Evolutionary conservation across 2,329 filamentous ascomycete species (phyloP).

Genomic region (Fusarium proliferatum): DNA sequence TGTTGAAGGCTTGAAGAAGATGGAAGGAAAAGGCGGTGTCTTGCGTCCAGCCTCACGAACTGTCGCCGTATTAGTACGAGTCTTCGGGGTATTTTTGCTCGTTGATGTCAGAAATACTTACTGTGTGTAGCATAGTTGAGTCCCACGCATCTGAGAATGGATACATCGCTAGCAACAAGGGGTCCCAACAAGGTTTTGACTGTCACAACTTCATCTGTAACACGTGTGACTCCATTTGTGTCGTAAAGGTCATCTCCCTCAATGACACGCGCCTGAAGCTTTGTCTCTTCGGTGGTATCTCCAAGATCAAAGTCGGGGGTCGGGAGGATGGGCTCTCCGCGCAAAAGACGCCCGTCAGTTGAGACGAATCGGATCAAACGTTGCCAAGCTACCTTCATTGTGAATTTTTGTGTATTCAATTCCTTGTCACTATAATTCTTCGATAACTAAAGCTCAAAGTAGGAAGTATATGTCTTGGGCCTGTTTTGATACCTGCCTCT

Average conservation of each 20-base stretch:
- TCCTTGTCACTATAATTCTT: background rate
- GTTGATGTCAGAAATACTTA: no score
- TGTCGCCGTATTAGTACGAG: no score
- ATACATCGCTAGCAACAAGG: constrained; percentile 61
- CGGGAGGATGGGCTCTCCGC: constrained; percentile 63
- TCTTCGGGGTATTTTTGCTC: no score
- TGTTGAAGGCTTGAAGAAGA: constrained; percentile 61
- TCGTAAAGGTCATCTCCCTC: constrained; percentile 62
- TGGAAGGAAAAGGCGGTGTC: constrained; percentile 59
- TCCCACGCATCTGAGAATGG: constrained; percentile 68
- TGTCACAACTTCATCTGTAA: constrained; percentile 64
- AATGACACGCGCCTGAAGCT: constrained; percentile 64
- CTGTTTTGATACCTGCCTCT: background rate
- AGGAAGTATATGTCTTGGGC: background rate
- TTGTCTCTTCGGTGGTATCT: constrained; percentile 56
- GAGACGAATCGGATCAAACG: constrained; percentile 66
- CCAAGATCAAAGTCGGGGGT: constrained; percentile 57
- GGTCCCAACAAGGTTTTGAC: constrained; percentile 67
- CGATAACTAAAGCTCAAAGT: rapidly evolving
- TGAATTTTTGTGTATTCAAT: background rate
- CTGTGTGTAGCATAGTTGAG: constrained; percentile 70
- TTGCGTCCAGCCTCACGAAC: constrained; percentile 60
- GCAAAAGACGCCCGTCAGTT: constrained; percentile 60
- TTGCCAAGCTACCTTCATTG: constrained; percentile 57
- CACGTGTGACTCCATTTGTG: constrained; percentile 56